Percentiles rank a stretch among this genome's conserved stretches.
phyloP scores from a whole-genome alignment of 305 asterid genomes.

The Fraxinus albicans region DNA sequence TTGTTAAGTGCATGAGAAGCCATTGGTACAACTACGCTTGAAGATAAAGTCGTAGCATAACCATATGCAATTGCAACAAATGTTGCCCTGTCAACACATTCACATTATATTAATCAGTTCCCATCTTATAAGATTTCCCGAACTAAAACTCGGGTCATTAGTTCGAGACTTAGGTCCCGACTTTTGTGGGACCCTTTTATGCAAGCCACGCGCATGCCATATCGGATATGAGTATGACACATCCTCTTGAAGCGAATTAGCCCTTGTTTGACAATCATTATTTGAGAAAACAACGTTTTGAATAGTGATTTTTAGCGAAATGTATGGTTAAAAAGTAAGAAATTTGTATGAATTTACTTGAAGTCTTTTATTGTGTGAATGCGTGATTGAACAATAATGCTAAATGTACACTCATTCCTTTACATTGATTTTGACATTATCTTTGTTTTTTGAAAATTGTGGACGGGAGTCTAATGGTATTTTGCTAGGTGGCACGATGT shows the following conservation, averaged over 20 bases:
- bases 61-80: conserved; percentile 82
- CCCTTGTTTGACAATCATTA: background rate
- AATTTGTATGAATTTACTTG: background rate
- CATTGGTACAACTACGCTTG: conserved; percentile 68
- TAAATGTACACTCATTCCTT: background rate
- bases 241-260: background rate
- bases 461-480: background rate
- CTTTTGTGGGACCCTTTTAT: background rate
- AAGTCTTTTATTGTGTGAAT: background rate
- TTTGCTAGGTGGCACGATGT: background rate
- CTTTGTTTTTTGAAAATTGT: background rate
- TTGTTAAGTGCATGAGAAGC: conserved; percentile 89
- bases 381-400: background rate
- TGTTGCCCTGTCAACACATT: conserved; percentile 64
- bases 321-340: background rate
- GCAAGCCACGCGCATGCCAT: background rate
- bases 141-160: background rate
- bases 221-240: background rate
- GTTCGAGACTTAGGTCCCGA: background rate
- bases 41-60: conserved; percentile 51
- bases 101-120: background rate
- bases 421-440: background rate
- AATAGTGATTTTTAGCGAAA: background rate
- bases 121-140: background rate
- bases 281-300: background rate